A percentile compares a stretch with the other conserved stretches of the same genome.
phyloP scores from a whole-genome alignment of 148 eudicot species.

The Nyssa sinensis region DNA sequence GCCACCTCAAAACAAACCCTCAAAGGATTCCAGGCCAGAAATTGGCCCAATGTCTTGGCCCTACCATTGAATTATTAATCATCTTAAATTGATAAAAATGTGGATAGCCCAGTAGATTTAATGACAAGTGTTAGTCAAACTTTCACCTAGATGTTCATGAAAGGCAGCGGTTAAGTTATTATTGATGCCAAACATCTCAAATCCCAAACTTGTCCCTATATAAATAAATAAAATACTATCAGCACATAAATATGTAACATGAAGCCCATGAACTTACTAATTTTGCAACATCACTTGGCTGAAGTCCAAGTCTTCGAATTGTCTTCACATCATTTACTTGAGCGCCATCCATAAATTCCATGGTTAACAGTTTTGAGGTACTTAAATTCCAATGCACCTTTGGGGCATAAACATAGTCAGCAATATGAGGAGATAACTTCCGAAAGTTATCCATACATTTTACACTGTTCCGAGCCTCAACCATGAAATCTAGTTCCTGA shows the following conservation, averaged over 20 bases:
- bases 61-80: neutral
- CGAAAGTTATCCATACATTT: constrained; percentile 88
- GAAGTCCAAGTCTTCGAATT: constrained; percentile 64
- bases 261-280: constrained; percentile 50
- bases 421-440: constrained; percentile 84
- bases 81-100: neutral
- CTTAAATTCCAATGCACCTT: constrained; percentile 75
- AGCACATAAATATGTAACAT: neutral
- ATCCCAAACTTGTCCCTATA: neutral
- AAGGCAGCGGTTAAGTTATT: too few relatives aligned
- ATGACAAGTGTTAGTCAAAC: neutral
- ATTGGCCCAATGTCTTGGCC: neutral
- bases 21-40: neutral
- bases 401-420: constrained; percentile 82
- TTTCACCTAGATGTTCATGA: neutral
- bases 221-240: neutral
- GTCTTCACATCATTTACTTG: constrained; percentile 68
- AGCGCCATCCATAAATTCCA: constrained; percentile 90
- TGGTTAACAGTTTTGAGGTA: constrained; percentile 82
- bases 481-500: constrained; percentile 91
- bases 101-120: neutral
- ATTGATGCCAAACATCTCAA: too few relatives aligned
- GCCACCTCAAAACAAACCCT: neutral
- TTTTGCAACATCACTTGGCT: constrained; percentile 72
- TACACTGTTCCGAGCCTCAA: constrained; percentile 86